phyloP scores from a whole-genome alignment of 2,329 filamentous ascomycete species.

The Tolypocladium tropicale region DNA sequence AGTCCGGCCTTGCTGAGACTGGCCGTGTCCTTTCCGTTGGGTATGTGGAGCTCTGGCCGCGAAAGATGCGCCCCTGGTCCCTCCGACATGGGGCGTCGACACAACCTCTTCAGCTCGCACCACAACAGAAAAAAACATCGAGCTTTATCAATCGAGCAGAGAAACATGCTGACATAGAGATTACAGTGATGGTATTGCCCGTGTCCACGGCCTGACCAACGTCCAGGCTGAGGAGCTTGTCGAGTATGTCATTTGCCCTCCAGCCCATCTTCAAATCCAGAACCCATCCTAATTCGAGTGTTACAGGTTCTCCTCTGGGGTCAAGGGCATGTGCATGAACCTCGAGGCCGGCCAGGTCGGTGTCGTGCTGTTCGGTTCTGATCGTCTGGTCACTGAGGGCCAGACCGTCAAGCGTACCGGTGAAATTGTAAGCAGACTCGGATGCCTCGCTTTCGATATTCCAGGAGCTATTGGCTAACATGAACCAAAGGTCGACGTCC shows the following conservation, averaged over 20 bases:
- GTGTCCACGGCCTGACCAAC: slow-evolving; percentile 99
- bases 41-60: slow-evolving; percentile 51
- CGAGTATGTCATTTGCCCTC: slow-evolving; percentile 59
- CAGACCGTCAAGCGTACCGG: slow-evolving; percentile 99
- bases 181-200: slow-evolving; percentile 96
- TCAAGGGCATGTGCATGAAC: slow-evolving; percentile 99
- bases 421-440: slow-evolving; percentile 70
- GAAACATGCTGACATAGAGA: slow-evolving; percentile 20
- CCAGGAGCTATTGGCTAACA: slow-evolving; percentile 12
- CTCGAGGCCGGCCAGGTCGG: slow-evolving; percentile 99
- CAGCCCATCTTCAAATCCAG: neutral
- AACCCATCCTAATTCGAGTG: slow-evolving; percentile 9
- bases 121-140: neutral
- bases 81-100: neutral
- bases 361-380: slow-evolving; percentile 99
- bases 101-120: neutral
- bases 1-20: slow-evolving; percentile 93
- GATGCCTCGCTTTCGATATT: neutral
- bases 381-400: slow-evolving; percentile 99
- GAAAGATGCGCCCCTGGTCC: neutral
- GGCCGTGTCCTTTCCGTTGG: slow-evolving; percentile 97
- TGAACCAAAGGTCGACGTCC: slow-evolving; percentile 74
- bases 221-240: slow-evolving; percentile 99
- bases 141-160: neutral
- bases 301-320: slow-evolving; percentile 89